Evolutionary conservation across 2,329 filamentous ascomycete species (phyloP).

Genomic region (Aspergillus amoenus): DNA sequence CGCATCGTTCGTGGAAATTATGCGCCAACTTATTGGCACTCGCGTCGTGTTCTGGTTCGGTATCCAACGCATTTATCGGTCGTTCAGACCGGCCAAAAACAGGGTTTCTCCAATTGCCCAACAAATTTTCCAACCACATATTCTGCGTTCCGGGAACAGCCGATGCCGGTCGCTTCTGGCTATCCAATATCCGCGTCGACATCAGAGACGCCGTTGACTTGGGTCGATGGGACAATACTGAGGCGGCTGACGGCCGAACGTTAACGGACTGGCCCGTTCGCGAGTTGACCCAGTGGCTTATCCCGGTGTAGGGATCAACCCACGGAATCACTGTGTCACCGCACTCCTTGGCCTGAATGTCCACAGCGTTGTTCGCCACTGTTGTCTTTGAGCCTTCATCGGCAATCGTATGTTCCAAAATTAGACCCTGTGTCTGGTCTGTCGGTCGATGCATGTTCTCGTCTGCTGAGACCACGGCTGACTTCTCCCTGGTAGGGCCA

Average conservation of each 20-base stretch:
- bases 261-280: constrained; percentile 35
- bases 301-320: constrained; percentile 59
- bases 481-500: neutral
- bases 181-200: constrained; percentile 5
- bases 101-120: constrained; percentile 72
- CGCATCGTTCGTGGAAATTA: constrained; percentile 24
- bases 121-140: constrained; percentile 62
- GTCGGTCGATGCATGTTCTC: neutral
- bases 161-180: constrained; percentile 18
- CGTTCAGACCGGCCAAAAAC: constrained; percentile 60
- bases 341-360: neutral
- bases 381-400: neutral
- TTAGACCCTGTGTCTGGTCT: neutral
- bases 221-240: constrained; percentile 13
- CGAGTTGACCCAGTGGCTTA: constrained; percentile 32
- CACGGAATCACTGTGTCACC: constrained; percentile 44
- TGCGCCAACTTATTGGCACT: constrained; percentile 13
- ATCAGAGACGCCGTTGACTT: constrained; percentile 19
- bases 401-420: neutral
- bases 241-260: constrained; percentile 9
- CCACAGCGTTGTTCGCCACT: neutral
- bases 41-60: constrained; percentile 20
- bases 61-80: constrained; percentile 39
- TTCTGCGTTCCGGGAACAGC: constrained; percentile 15
- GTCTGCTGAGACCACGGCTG: neutral